Base-by-base conservation (phyloP, 2,329 filamentous ascomycete genomes). In the Pseudocercospora eumusae region DNA sequence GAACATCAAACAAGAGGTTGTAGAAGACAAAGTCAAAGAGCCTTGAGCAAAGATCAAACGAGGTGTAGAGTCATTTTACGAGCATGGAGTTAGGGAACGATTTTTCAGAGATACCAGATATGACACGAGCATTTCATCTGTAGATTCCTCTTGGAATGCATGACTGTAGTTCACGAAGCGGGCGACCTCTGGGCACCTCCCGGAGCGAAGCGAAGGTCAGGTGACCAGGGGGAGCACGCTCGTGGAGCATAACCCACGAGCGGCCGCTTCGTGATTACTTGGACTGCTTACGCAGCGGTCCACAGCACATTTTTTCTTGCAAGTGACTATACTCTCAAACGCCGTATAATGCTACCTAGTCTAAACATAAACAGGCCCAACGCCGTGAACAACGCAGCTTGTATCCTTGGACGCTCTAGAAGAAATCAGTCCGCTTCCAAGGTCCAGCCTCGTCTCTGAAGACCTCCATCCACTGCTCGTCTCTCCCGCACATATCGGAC, bases 351-450 rank as follows among this genome's bases (percentile, higher is more conserved):
- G 10, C 18, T 45, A 23, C 42, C 7, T 20, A 45, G 42, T 36
- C 33, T 36, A 36, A 5, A 6, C 15, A 36, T 4, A 36, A 8
- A 36, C 33, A 36, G 33, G 11, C n/a, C 33, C 33, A 36, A 36
- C 33, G 33, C 33, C 33, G 4, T 36, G 33, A 45, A 45, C 18
- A 45, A 45, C 10, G 42, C 18, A 45, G 42, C 42, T 20, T 20
- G 10, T 13, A 45, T 45, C 3, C 21, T 2, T 20, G 11, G 21
- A 15, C 18, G 9, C 53, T n/a, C 33, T 23, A 56, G 15, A 56
- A 56, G 15, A 56, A 57, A n/a, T 57, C 55, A 45, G 23, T 60
- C 21, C 58, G 49, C 23, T n/a, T 45, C 58, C 58, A 60, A 23
- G 58, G 50, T 27, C 58, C 58, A 15, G 8, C n/a, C 10, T 56